These are phyloP conservation scores for Trypanosoma avium DNA, from an alignment of 208 protist genomes.

Conservation along the genomic window DNA sequence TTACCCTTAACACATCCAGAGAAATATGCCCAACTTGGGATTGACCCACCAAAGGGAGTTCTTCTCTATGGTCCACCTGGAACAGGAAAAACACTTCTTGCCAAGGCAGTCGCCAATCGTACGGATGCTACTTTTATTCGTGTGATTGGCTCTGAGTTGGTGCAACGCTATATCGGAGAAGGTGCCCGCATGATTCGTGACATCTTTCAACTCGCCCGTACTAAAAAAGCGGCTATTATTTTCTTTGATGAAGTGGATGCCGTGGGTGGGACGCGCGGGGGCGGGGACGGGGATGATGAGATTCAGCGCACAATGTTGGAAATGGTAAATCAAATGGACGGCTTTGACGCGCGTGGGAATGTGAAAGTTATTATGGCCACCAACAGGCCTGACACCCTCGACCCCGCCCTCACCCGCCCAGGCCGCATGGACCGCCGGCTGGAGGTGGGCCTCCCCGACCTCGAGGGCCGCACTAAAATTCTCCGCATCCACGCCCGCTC, in stretches of 20 bases:
- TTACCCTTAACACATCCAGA: conserved; percentile 99
- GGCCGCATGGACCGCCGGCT: conserved; percentile 99
- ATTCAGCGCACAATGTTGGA: conserved; percentile 99
- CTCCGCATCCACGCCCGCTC: conserved; percentile 98
- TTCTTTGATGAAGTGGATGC: conserved; percentile 99
- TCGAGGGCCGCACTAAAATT: conserved; percentile 98
- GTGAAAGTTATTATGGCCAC: conserved; percentile 99
- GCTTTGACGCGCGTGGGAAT: conserved; percentile 99
- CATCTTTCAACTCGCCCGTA: conserved; percentile 99
- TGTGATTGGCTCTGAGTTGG: conserved; percentile 99
- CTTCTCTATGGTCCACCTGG: conserved; percentile 99
- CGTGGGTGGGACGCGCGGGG: conserved; percentile 94
- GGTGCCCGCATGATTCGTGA: conserved; percentile 99
- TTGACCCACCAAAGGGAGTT: conserved; percentile 99
- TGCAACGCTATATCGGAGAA: conserved; percentile 99
- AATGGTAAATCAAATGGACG: conserved; percentile 99
- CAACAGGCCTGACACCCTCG: conserved; percentile 99
- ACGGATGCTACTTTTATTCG: conserved; percentile 99
- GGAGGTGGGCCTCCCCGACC: conserved; percentile 98
- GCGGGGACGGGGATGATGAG: conserved; percentile 97
- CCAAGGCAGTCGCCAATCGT: conserved; percentile 99
- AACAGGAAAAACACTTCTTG: conserved; percentile 99
- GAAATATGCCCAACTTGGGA: conserved; percentile 98
- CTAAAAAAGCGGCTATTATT: conserved; percentile 99
- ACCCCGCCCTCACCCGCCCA: conserved; percentile 99